These are phyloP conservation scores for Solanum peruvianum DNA, from an alignment of 257 asterid species.

Conservation along the genomic window DNA sequence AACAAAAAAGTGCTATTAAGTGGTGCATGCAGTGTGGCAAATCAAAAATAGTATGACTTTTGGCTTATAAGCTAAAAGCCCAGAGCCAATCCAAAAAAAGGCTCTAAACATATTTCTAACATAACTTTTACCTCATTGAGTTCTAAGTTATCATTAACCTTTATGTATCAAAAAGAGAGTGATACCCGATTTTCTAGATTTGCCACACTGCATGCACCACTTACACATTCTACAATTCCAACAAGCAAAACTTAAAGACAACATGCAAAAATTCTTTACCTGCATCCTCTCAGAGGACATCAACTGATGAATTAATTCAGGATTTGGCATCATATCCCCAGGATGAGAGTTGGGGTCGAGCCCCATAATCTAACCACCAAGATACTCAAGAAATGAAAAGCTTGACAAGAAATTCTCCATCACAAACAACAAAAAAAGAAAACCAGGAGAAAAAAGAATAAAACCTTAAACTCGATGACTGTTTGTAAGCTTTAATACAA, in stretches of 20 bases:
- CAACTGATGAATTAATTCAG: slow-evolving; percentile 38
- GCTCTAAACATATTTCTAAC: not conserved
- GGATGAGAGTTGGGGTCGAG: slow-evolving; percentile 36
- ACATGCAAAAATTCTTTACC: slow-evolving; percentile 12
- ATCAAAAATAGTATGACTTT: not conserved
- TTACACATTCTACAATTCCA: not conserved
- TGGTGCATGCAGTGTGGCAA: not conserved
- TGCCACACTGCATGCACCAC: not conserved
- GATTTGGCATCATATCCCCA: slow-evolving; percentile 44
- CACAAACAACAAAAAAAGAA: no score
- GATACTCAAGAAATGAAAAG: no score
- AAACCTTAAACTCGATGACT: not conserved
- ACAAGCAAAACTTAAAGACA: not conserved
- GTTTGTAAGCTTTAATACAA: not conserved
- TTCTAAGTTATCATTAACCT: not conserved
- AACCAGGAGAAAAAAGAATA: not conserved
- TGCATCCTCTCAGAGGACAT: slow-evolving; percentile 39
- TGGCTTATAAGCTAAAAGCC: not conserved
- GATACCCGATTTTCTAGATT: not conserved
- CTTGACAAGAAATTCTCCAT: no score
- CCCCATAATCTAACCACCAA: not conserved
- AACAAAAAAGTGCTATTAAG: not conserved
- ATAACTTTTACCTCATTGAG: not conserved
- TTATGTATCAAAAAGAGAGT: not conserved
- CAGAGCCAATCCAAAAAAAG: not conserved